Evolutionary conservation across 352 stramenopile genomes (phyloP).

Genomic region (Phytophthora pinifolia): DNA sequence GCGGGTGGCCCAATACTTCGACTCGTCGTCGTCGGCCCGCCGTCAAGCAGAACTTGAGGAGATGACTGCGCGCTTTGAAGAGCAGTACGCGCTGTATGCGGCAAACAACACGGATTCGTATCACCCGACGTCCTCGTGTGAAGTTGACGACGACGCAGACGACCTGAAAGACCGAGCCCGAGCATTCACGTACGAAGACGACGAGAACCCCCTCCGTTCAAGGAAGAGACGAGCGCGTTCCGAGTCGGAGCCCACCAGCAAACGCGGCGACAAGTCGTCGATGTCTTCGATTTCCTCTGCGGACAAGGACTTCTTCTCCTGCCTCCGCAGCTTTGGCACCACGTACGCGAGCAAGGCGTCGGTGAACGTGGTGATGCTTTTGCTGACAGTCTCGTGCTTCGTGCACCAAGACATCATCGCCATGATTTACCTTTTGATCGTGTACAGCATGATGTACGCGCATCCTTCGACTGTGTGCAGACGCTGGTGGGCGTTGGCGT

Average conservation of each 20-base stretch:
- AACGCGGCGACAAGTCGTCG: slow-evolving; percentile 10
- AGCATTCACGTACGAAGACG: slow-evolving; percentile 35
- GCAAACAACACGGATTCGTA: slow-evolving; percentile 37
- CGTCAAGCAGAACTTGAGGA: slow-evolving; percentile 39
- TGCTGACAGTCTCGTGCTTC: slow-evolving; percentile 80
- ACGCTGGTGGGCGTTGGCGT: slow-evolving; percentile 56
- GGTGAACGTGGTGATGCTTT: slow-evolving; percentile 75
- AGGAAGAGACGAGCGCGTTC: slow-evolving; percentile 9
- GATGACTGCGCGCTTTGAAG: slow-evolving; percentile 44
- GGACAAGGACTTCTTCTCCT: slow-evolving; percentile 65
- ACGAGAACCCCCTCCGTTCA: slow-evolving; percentile 17
- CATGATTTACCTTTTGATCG: slow-evolving; percentile 73
- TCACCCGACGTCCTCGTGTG: slow-evolving; percentile 51
- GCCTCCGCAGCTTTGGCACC: slow-evolving; percentile 61
- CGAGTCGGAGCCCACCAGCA: slow-evolving; percentile 8
- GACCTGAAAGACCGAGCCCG: slow-evolving; percentile 46
- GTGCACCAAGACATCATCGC: slow-evolving; percentile 77
- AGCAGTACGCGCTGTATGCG: slow-evolving; percentile 44
- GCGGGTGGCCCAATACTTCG: slow-evolving; percentile 69
- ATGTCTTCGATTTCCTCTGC: slow-evolving; percentile 21
- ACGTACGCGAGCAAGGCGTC: slow-evolving; percentile 76
- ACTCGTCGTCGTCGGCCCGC: slow-evolving; percentile 42
- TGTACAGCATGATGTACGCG: slow-evolving; percentile 85
- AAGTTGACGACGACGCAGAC: slow-evolving; percentile 56
- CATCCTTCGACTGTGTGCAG: slow-evolving; percentile 48